Conservation (phyloP, 2,329 filamentous ascomycete genomes). For the Claviceps arundinis region DNA sequence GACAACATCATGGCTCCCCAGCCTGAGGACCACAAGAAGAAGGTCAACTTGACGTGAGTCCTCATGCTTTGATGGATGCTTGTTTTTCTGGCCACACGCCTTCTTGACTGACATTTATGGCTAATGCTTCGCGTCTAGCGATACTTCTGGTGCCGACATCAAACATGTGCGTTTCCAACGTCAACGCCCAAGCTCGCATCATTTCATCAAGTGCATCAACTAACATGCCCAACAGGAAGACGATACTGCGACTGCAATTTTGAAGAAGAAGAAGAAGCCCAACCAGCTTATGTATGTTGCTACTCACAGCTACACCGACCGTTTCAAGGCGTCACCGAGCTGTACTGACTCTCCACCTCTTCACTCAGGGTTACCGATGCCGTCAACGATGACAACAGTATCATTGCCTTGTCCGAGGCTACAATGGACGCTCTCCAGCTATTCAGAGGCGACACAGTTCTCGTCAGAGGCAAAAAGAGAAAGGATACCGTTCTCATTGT, state of each 20-base stretch:
- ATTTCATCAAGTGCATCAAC: conserved; percentile 9
- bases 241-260: conserved; percentile 86
- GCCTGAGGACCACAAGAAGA: conserved; percentile 59
- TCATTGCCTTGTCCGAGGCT: conserved; percentile 94
- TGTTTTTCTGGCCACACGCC: background rate
- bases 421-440: conserved; percentile 98
- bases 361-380: conserved; percentile 83
- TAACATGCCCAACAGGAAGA: conserved; percentile 49
- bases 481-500: conserved; percentile 98
- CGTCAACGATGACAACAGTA: conserved; percentile 98
- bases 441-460: conserved; percentile 95
- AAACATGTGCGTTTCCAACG: conserved; percentile 54
- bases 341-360: background rate
- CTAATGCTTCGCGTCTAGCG: conserved; percentile 38
- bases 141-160: conserved; percentile 76
- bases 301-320: background rate
- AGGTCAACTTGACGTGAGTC: conserved; percentile 69
- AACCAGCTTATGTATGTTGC: conserved; percentile 83
- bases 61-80: conserved; percentile 8
- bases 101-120: background rate
- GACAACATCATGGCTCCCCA: conserved; percentile 55
- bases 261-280: conserved; percentile 99
- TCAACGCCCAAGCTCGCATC: conserved; percentile 6
- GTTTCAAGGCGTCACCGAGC: background rate
- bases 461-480: conserved; percentile 98